Evolutionary conservation across 768 basidiomycete genomes (phyloP).

Genomic region (Pulveroboletus ravenelii): DNA sequence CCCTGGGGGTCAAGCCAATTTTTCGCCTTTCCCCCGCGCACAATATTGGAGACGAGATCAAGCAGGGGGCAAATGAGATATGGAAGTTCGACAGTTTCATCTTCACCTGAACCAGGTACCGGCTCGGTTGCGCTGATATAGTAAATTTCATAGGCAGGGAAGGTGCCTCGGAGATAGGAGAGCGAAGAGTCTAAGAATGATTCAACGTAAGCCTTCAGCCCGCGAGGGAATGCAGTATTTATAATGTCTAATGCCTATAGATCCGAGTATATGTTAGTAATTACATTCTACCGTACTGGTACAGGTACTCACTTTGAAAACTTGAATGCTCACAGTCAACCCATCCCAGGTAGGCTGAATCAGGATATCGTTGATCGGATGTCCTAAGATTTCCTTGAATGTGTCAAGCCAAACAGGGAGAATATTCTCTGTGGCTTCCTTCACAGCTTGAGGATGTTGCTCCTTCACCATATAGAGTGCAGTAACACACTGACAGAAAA

Average conservation of each 20-base stretch:
- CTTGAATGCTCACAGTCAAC: slow-evolving; percentile 71
- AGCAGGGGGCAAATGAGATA: slow-evolving; percentile 74
- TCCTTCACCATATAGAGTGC: slow-evolving; percentile 95
- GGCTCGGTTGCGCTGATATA: slow-evolving; percentile 55
- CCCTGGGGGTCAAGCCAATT: slow-evolving; percentile 52
- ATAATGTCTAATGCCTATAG: slow-evolving; percentile 73
- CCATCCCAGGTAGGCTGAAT: slow-evolving; percentile 72
- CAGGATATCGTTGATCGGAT: slow-evolving; percentile 59
- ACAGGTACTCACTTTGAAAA: slow-evolving; percentile 64
- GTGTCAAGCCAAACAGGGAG: slow-evolving; percentile 91
- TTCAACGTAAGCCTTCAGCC: slow-evolving; percentile 58
- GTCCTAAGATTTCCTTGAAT: slow-evolving; percentile 69
- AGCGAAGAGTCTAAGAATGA: slow-evolving; percentile 57
- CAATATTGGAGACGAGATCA: slow-evolving; percentile 70
- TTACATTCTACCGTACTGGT: background rate
- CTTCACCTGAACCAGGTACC: slow-evolving; percentile 65
- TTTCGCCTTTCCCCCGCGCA: slow-evolving; percentile 59
- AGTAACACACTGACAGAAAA: slow-evolving; percentile 86
- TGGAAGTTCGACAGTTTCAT: slow-evolving; percentile 68
- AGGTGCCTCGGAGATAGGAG: slow-evolving; percentile 53
- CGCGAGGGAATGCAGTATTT: slow-evolving; percentile 75
- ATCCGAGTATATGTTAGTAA: slow-evolving; percentile 1
- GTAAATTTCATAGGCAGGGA: slow-evolving; percentile 55
- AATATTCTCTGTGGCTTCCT: slow-evolving; percentile 73
- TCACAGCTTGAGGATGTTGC: slow-evolving; percentile 81